Evolutionary conservation across 257 asterid genomes (phyloP).

Genomic region (Solanum chiquidenum): DNA sequence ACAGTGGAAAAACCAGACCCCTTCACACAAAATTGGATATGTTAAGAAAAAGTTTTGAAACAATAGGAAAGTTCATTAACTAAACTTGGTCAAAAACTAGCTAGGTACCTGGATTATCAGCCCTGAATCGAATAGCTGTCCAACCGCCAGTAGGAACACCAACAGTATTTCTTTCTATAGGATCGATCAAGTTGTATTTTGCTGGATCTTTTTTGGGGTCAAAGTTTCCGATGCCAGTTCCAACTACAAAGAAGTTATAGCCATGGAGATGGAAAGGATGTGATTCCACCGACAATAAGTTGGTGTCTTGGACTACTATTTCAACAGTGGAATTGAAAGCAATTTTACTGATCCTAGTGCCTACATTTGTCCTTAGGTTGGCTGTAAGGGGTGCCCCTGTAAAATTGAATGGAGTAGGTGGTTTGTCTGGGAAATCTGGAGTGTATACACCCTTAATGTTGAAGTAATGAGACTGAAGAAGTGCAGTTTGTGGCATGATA

Average conservation of each 20-base stretch:
- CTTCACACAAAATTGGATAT: background rate
- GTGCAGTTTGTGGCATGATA: slow-evolving; percentile 36
- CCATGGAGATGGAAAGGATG: slow-evolving; percentile 56
- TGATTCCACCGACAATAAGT: slow-evolving; percentile 32
- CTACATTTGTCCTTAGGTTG: slow-evolving; percentile 23
- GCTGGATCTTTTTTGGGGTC: slow-evolving; percentile 30
- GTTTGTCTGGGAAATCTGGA: slow-evolving; percentile 33
- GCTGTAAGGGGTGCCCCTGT: slow-evolving; percentile 39
- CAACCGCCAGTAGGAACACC: slow-evolving; percentile 56
- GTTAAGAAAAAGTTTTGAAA: background rate
- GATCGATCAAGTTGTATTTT: slow-evolving; percentile 35
- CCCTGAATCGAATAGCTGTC: slow-evolving; percentile 43
- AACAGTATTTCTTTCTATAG: slow-evolving; percentile 42
- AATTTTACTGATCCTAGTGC: slow-evolving; percentile 32
- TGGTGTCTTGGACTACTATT: slow-evolving; percentile 38
- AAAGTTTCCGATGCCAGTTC: slow-evolving; percentile 36
- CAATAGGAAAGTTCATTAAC: background rate
- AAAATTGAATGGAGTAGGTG: slow-evolving; percentile 30
- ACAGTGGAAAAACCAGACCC: slow-evolving; percentile 54
- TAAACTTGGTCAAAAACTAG: background rate
- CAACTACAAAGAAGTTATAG: slow-evolving; percentile 39
- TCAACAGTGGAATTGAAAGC: slow-evolving; percentile 35
- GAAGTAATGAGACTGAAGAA: slow-evolving; percentile 38
- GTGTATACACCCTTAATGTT: slow-evolving; percentile 22
- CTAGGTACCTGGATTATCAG: slow-evolving; percentile 44